Base-by-base conservation (phyloP, 1,284 basidiomycete genomes). In the Mycena sp. region DNA sequence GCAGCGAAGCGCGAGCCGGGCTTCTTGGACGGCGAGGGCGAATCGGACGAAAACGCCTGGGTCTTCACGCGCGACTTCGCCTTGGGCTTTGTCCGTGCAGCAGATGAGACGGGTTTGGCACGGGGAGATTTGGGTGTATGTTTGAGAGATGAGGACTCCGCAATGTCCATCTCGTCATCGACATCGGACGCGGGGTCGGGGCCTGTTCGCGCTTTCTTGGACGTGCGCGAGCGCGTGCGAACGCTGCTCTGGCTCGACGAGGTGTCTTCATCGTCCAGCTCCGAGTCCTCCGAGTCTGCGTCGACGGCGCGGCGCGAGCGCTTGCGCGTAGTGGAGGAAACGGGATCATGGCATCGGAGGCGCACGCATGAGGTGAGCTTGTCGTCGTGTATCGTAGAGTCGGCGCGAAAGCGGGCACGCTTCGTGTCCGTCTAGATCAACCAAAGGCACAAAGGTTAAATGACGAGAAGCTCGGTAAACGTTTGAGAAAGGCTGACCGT, bases 371-470 rank as follows among this genome's bases (percentile, higher is more conserved):
- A 85, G 3, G 76, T 75, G 58, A 93, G 81, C 72, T 87, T 92
- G 71, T 93, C 91, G 65, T 90, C 76, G 41, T 86, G 78, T 12
- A 82, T 77, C 0, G 88, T 87, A 12, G 91, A 89, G 72, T 93
- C 91, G 10, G 87, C 86, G 52, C 91, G 87, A 79, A 92, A 93
- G 5, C 90, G 81, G 0, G 91, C 91, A 44, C 91, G 89, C 76
- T 85, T 92, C 49, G 77, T 63, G 69, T 93, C 91, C 6, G 85
- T 89, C 90, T 92, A 21, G 63, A 46, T 9, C 1, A 7, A 35
- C 7, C 7, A 11, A 6, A 23, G n/a, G n/a, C n/a, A n/a, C n/a
- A n/a, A n/a, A n/a, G n/a, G n/a, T 28, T 9, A 21, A 10, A 40
- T 51, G 3, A 55, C 29, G 9, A 32, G n/a, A 40, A 32, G 26